Base-by-base conservation (phyloP, 2,329 filamentous ascomycete genomes). In the Trichoderma gracile region DNA sequence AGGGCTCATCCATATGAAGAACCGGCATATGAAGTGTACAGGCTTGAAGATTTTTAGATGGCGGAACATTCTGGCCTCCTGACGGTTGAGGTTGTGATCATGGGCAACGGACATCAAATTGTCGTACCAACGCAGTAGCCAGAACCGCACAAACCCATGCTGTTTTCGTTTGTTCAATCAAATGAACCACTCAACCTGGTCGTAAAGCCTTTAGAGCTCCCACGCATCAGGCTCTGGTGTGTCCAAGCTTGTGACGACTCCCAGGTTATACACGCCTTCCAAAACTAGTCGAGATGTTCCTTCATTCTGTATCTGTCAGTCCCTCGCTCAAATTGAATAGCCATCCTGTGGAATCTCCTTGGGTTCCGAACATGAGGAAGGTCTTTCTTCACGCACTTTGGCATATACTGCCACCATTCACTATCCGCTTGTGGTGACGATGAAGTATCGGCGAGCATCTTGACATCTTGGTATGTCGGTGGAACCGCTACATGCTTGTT, bases 1-100 rank as follows among this genome's bases (percentile, higher is more conserved):
- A 69, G 67, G 45, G 77, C 78, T 0, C 83, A 85, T 73, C 82
- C 82, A 1, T 85, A 84, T 59, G 81, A 85, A 67, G 81, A 83
- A 66, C 78, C 78, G 5, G 77, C 79, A 0, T 84, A 84, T 69
- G 74, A 80, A 7, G 81, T 84, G 6, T 76, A 75, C 66, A 81
- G 76, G 70, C 45, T 83, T 66, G 81, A 84, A 69, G 77, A 82
- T 65, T 82, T 82, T 63, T 82, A 53, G 10, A 43, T 8, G 21
- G 40, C 21, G 19, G 42, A 25, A 27, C 40, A 17, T 17, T 14
- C 10, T 14, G 33, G 14, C 14, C 33, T 5, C 14, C 33, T 3
- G 12, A 14, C 33, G 12, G 5, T 10, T 3, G 1, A 38, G 10
- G 33, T 12, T 14, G 33, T 9, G 10, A 9, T 33, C 3, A 33